Percentiles rank a stretch among this genome's conserved stretches.
Conservation (phyloP, 164 flowering plant species). For the Pachysandra terminalis region DNA sequence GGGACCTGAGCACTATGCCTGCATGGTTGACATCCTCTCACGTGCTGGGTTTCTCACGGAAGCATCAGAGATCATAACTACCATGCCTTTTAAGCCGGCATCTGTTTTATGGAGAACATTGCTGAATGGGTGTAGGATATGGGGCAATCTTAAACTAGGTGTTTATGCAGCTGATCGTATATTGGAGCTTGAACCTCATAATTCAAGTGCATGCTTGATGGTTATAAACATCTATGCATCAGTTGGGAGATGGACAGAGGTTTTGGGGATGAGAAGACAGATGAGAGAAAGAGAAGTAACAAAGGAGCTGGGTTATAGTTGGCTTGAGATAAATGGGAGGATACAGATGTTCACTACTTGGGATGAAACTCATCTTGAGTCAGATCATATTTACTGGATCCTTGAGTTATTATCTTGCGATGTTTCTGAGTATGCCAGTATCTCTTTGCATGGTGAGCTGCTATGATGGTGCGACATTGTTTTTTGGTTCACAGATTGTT, state of each 20-base stretch:
- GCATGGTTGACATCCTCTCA: slow-evolving; percentile 24
- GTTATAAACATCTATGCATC: slow-evolving; percentile 24
- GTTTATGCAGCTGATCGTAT: slow-evolving; percentile 18
- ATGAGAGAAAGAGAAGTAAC: slow-evolving; percentile 22
- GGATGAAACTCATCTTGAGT: slow-evolving; percentile 32
- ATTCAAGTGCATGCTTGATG: slow-evolving; percentile 23
- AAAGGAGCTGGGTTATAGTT: slow-evolving; percentile 30
- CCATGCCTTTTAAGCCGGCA: slow-evolving; percentile 22
- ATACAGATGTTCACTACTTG: slow-evolving; percentile 22
- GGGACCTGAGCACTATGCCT: slow-evolving; percentile 22
- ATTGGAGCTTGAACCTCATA: slow-evolving; percentile 26
- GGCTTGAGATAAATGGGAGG: slow-evolving; percentile 30
- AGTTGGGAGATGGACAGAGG: slow-evolving; percentile 19
- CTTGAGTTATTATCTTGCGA: slow-evolving; percentile 20
- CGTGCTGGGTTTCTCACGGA: slow-evolving; percentile 25
- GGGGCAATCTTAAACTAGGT: slow-evolving; percentile 24
- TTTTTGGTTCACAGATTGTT: neutral
- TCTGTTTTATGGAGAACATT: slow-evolving; percentile 28
- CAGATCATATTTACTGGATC: slow-evolving; percentile 18
- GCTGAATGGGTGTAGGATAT: slow-evolving; percentile 31
- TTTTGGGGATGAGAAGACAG: slow-evolving; percentile 17
- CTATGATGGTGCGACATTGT: neutral
- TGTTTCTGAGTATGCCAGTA: neutral
- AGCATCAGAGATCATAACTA: slow-evolving; percentile 13
- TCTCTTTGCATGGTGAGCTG: neutral